Conservation (phyloP, 148 eudicot species). For the Vaccinium myrtillus region DNA sequence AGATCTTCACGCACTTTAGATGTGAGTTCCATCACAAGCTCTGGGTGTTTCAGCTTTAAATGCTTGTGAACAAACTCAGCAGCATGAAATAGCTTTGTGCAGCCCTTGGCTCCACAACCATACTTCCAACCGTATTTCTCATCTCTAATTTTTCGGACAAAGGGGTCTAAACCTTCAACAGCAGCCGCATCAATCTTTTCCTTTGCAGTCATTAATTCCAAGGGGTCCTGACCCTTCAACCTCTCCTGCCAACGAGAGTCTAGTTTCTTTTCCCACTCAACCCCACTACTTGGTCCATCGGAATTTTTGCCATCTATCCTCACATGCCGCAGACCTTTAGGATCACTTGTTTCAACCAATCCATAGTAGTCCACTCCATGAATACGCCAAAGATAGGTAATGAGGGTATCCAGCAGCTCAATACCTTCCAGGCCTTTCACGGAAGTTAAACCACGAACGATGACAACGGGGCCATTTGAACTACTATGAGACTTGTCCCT, state of each 20-base stretch:
- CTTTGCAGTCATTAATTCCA: conserved; percentile 91
- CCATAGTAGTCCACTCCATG: conserved; percentile 98
- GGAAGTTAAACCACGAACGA: conserved; percentile 70
- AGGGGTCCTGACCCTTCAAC: conserved; percentile 70
- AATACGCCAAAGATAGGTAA: conserved; percentile 96
- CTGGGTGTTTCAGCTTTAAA: conserved; percentile 88
- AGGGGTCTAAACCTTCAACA: conserved; percentile 82
- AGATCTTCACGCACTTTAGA: conserved; percentile 94
- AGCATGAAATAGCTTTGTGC: conserved; percentile 98
- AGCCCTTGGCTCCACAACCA: conserved; percentile 99
- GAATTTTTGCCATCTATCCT: conserved; percentile 72
- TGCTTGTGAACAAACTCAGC: conserved; percentile 97
- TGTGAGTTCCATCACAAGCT: conserved; percentile 72
- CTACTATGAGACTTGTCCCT: conserved; percentile 80
- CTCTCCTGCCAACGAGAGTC: conserved; percentile 89
- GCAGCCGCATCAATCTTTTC: conserved; percentile 95
- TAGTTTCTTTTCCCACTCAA: conserved; percentile 91
- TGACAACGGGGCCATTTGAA: conserved; percentile 83
- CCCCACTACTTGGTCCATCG: conserved; percentile 41
- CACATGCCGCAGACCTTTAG: conserved; percentile 87
- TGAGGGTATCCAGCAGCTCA: conserved; percentile 89
- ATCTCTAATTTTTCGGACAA: conserved; percentile 92
- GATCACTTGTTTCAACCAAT: conserved; percentile 67
- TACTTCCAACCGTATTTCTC: conserved; percentile 99
- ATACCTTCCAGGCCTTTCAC: conserved; percentile 91